Percentiles rank a stretch among this genome's conserved stretches.
Conservation (phyloP, 2,329 filamentous ascomycete genomes). For the Calonectria fujianensis region DNA sequence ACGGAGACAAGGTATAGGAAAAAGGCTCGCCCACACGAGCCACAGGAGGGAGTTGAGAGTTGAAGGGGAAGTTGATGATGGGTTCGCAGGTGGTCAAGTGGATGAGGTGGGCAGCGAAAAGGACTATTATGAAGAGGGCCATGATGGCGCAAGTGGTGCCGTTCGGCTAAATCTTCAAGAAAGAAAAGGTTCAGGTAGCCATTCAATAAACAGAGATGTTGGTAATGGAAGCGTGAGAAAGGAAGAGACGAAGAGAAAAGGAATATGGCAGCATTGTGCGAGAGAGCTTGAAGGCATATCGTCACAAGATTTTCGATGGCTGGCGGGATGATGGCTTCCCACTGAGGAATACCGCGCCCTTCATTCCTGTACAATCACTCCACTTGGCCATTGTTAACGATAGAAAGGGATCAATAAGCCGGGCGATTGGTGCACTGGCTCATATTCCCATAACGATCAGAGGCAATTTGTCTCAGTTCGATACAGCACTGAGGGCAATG, state of each 20-base stretch:
- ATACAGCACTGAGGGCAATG: slow-evolving; percentile 33
- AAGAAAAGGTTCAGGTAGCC: slow-evolving; percentile 43
- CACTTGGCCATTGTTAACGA: slow-evolving; percentile 51
- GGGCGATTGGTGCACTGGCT: slow-evolving; percentile 41
- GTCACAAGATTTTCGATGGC: slow-evolving; percentile 54
- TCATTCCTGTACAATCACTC: slow-evolving; percentile 60
- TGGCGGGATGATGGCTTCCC: slow-evolving; percentile 50
- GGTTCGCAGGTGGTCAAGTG: slow-evolving; percentile 63
- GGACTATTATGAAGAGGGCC: slow-evolving; percentile 54
- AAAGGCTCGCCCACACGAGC: slow-evolving; percentile 81
- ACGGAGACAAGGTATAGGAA: slow-evolving; percentile 81
- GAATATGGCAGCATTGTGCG: slow-evolving; percentile 38
- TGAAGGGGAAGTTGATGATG: slow-evolving; percentile 81
- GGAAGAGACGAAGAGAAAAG: slow-evolving; percentile 42
- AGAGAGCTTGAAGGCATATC: slow-evolving; percentile 49
- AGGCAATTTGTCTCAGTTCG: slow-evolving; percentile 59
- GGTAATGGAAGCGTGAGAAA: slow-evolving; percentile 36
- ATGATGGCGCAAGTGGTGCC: slow-evolving; percentile 54
- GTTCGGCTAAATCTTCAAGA: slow-evolving; percentile 48
- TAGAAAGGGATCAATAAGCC: slow-evolving; percentile 41
- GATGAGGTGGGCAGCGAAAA: slow-evolving; percentile 56
- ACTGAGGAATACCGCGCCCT: slow-evolving; percentile 58
- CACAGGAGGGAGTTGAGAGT: slow-evolving; percentile 88
- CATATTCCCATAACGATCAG: slow-evolving; percentile 54
- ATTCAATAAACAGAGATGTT: slow-evolving; percentile 39